Evolutionary conservation across 2,329 filamentous ascomycete genomes (phyloP), one percentile per base, ranked within the genome.

Genomic region (Phaeosphaeriaceae sp.): DNA sequence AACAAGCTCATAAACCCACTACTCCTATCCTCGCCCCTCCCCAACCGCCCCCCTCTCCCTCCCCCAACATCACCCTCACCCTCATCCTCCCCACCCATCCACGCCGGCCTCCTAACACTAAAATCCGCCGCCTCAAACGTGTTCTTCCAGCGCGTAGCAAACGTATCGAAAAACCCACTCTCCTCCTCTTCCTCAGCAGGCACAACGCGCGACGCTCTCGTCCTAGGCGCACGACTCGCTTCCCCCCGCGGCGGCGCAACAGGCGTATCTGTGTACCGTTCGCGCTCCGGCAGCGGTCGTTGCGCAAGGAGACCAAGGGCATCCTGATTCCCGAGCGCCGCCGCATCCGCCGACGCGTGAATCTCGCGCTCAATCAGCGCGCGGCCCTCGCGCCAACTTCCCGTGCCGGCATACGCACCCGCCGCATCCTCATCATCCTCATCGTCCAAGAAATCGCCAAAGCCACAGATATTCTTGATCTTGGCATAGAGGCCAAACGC

Each of bases 401-500:
- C 90, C 1, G 87, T 86, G 12, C 91, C 91, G 56, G 88, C 91
- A 3, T 83, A 83, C 2, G 79, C 79, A 6, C 81, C 78, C 41
- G 7, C 7, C 23, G 83, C 84, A 20, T 86, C 83, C 11, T 87
- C 85, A 11, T 85, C 81, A 12, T 88, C 87, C 21, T 92, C 89
- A 32, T 92, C 89, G 29, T 91, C 89, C 35, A 92, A 85, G 1
- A 92, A 77, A 32, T 90, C 84, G 29, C 88, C 90, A 50, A 95
- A 90, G 12, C 94, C 93, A 48, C 93, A 83, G 46, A 88, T 72
- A 20, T 86, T 87, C 72, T 87, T 89, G 21, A 93, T 83, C 56
- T 85, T 87, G 33, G 91, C 88, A 70, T 99, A 99, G 0, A 97
- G 77, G 21, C 93, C 93, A 75, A 97, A 97, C 0, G 93, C 75